Evolutionary conservation across 192 early-diverging fungal species (phyloP).

Genomic region (Phlyctochytrium planicorne): DNA sequence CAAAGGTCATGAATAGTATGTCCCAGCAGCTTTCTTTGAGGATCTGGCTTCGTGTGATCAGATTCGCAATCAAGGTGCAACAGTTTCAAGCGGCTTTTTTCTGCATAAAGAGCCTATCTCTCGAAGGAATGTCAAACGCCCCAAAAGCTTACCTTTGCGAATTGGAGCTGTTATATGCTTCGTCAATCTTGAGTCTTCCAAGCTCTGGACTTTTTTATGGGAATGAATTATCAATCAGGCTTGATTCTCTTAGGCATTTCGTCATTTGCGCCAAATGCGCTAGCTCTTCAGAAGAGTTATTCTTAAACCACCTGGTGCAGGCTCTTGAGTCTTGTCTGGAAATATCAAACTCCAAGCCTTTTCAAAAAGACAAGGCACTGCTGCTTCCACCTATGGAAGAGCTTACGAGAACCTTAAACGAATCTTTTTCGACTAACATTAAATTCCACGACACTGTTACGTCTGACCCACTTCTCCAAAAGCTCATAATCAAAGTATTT

Average conservation of each 20-base stretch:
- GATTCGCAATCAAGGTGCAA: conserved; percentile 7
- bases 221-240: background rate
- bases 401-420: conserved; percentile 2
- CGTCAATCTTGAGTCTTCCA: conserved; percentile 8
- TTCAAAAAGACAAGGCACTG: background rate
- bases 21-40: conserved; percentile 6
- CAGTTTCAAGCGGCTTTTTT: conserved; percentile 13
- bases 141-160: background rate
- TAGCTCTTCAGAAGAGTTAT: background rate
- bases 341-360: background rate
- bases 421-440: conserved; percentile 1
- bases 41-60: conserved; percentile 14
- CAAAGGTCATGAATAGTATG: background rate
- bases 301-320: background rate
- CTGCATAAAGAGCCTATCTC: conserved; percentile 4
- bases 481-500: background rate
- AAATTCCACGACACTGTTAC: conserved; percentile 7
- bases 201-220: conserved; percentile 9
- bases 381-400: conserved; percentile 7
- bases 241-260: background rate
- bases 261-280: background rate
- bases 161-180: conserved; percentile 5
- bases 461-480: conserved; percentile 1
- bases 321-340: background rate
- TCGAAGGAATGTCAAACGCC: background rate